Evolutionary conservation across 306 rosid species (phyloP).

Genomic region (Cucurbita moschata): DNA sequence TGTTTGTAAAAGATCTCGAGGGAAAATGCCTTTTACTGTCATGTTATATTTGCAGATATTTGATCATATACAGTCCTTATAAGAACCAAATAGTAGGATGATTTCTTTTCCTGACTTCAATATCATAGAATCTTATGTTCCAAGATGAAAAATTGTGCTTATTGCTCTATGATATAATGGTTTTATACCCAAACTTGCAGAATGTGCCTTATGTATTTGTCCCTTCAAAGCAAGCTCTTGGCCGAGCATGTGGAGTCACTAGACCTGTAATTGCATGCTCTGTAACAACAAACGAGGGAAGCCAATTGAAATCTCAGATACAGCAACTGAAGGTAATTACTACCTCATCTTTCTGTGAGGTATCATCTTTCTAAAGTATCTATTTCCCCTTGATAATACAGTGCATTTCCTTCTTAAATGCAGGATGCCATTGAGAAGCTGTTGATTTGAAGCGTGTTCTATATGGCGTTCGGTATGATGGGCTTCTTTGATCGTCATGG

Average conservation of each 20-base stretch:
- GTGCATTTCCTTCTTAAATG: slow-evolving; percentile 1
- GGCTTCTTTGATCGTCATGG: slow-evolving; percentile 60
- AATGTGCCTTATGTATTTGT: slow-evolving; percentile 86
- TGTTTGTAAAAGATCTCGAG: background rate
- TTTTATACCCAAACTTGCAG: slow-evolving; percentile 11
- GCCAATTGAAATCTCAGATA: slow-evolving; percentile 80
- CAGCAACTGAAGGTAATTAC: slow-evolving; percentile 64
- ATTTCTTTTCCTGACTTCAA: background rate
- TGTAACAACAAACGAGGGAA: slow-evolving; percentile 84
- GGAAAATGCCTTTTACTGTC: background rate
- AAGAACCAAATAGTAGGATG: background rate
- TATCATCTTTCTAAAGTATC: background rate
- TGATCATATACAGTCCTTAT: no score
- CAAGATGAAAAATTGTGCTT: background rate
- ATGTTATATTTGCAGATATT: background rate
- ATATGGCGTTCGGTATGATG: slow-evolving; percentile 47
- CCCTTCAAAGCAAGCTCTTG: slow-evolving; percentile 92
- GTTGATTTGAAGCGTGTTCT: slow-evolving; percentile 35
- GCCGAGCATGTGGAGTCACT: slow-evolving; percentile 93
- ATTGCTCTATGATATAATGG: background rate
- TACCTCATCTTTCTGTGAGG: background rate
- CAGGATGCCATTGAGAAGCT: slow-evolving; percentile 98
- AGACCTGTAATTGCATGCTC: slow-evolving; percentile 87
- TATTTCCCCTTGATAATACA: background rate
- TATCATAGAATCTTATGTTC: background rate